Evolutionary conservation across 2,329 filamentous ascomycete species (phyloP).

Genomic region (Xylariaceae sp.): DNA sequence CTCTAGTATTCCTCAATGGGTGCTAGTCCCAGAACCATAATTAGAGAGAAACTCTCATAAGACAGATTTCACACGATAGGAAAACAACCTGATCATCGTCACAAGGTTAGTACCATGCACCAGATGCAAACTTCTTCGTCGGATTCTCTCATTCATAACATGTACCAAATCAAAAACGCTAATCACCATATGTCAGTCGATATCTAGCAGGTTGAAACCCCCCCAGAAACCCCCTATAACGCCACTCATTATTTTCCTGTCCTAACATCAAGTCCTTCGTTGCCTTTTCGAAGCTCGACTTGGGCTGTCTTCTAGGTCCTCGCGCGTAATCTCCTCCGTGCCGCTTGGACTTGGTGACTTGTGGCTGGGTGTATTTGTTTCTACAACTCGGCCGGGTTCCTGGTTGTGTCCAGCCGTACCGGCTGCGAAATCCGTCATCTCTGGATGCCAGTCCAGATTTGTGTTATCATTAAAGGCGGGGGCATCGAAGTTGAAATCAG

Average conservation of each 20-base stretch:
- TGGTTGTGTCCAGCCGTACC: constrained; percentile 18
- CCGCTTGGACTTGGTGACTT: constrained; percentile 54
- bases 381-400: constrained; percentile 33
- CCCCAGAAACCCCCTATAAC: constrained; percentile 17
- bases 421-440: constrained; percentile 33
- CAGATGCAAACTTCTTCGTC: constrained; percentile 2
- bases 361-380: constrained; percentile 43
- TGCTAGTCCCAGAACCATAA: background rate
- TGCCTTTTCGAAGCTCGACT: constrained; percentile 43
- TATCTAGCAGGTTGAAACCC: constrained; percentile 21
- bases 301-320: constrained; percentile 49
- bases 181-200: constrained; percentile 3
- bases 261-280: constrained; percentile 36
- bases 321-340: constrained; percentile 58
- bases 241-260: constrained; percentile 10
- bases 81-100: background rate
- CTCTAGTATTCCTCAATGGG: too few species aligned
- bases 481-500: constrained; percentile 54
- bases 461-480: constrained; percentile 30
- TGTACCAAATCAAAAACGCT: constrained; percentile 21
- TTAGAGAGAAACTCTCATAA: background rate
- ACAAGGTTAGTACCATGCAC: background rate
- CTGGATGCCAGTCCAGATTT: constrained; percentile 37
- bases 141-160: constrained; percentile 22
- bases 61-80: background rate